A percentile compares a stretch with the other conserved stretches of the same genome.
phyloP scores from a whole-genome alignment of 805 yeast species.

The Ogataea trehaloabstinens region DNA sequence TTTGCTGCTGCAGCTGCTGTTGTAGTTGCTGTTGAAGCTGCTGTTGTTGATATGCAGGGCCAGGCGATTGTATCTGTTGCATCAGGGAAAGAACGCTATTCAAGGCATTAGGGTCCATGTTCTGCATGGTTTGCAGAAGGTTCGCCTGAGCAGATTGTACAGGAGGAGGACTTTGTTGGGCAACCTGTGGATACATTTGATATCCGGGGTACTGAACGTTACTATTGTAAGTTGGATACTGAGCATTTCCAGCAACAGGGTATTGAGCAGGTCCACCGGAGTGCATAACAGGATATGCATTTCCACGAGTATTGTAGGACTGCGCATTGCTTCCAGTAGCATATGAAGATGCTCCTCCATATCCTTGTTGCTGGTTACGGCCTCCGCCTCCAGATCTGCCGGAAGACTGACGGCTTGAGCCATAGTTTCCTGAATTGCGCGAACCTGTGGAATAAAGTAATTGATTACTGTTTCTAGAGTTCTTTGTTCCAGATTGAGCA shows the following conservation, averaged over 20 bases:
- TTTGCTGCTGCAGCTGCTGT: slow-evolving; percentile 4
- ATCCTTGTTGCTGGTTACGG: slow-evolving; percentile 1
- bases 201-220: slow-evolving; percentile 12
- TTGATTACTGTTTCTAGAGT: slow-evolving; percentile 16
- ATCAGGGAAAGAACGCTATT: slow-evolving; percentile 32
- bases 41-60: slow-evolving; percentile 10
- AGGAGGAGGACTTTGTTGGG: slow-evolving; percentile 11
- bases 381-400: slow-evolving; percentile 1
- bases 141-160: slow-evolving; percentile 17
- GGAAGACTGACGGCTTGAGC: not conserved
- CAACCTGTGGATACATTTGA: slow-evolving; percentile 14
- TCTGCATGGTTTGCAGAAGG: slow-evolving; percentile 22
- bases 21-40: slow-evolving; percentile 14
- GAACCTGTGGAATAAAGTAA: slow-evolving; percentile 11
- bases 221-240: slow-evolving; percentile 8
- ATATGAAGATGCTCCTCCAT: slow-evolving; percentile 10
- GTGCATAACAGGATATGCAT: slow-evolving; percentile 12
- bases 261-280: slow-evolving; percentile 9
- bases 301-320: slow-evolving; percentile 11
- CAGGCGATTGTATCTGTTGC: slow-evolving; percentile 23
- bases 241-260: slow-evolving; percentile 8
- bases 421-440: slow-evolving; percentile 6
- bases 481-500: slow-evolving; percentile 2
- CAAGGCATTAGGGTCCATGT: slow-evolving; percentile 32
- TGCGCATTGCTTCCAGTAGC: slow-evolving; percentile 19